These are phyloP conservation scores for Suillus brevipes DNA, from an alignment of 768 basidiomycete species.

Conservation along the genomic window DNA sequence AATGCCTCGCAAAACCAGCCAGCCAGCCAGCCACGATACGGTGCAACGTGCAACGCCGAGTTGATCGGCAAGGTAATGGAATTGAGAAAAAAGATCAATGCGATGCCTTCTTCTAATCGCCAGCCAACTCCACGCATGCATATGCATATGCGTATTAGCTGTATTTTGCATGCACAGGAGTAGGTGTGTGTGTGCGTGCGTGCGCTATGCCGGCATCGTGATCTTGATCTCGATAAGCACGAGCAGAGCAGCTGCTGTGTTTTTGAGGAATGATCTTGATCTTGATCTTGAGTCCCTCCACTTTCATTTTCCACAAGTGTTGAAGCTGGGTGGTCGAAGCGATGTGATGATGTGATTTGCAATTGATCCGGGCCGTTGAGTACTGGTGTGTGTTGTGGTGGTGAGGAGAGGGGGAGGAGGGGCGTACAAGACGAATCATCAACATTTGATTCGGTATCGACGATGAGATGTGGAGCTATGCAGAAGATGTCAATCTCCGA, in stretches of 20 bases:
- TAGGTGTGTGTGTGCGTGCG: too few species aligned
- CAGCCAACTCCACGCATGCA: neutral
- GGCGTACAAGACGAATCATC: neutral
- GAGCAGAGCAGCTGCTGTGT: neutral
- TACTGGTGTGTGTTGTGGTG: too few species aligned
- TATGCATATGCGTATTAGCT: too few species aligned
- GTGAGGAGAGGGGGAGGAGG: neutral
- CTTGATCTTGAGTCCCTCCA: too few species aligned
- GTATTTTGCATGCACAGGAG: neutral
- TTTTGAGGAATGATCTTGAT: neutral
- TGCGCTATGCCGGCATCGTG: neutral
- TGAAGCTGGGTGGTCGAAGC: neutral
- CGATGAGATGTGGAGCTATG: neutral
- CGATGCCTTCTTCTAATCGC: neutral
- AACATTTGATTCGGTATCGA: neutral
- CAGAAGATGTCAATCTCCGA: neutral
- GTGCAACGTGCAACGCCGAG: too few species aligned
- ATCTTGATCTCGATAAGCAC: neutral
- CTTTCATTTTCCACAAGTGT: neutral
- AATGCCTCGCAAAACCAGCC: too few species aligned
- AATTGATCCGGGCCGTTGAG: neutral
- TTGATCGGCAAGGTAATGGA: too few species aligned
- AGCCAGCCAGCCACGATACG: too few species aligned
- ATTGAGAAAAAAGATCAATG: neutral
- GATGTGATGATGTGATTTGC: neutral